phyloP scores from a whole-genome alignment of 2,329 filamentous ascomycete genomes.

The Trichoderma citrinoviride region DNA sequence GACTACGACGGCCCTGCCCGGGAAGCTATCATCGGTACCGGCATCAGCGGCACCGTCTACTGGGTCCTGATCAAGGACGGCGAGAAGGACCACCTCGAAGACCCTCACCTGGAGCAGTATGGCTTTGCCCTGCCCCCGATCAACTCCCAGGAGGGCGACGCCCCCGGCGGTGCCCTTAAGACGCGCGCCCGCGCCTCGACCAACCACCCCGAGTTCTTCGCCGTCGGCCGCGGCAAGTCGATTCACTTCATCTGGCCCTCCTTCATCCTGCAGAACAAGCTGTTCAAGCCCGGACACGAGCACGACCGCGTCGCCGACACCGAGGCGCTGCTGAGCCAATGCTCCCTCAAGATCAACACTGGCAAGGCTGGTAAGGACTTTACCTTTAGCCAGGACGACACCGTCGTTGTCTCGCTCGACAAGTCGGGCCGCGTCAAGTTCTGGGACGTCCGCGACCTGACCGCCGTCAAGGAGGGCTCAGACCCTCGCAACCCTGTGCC shows the following conservation, averaged over 20 bases:
- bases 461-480: conserved; percentile 50
- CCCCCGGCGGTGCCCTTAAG: conserved; percentile 89
- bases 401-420: conserved; percentile 89
- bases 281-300: conserved; percentile 61
- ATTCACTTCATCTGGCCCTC: conserved; percentile 83
- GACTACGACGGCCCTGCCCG: conserved; percentile 58
- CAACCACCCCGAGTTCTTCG: conserved; percentile 88
- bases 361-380: conserved; percentile 99
- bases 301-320: conserved; percentile 75
- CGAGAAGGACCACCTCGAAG: conserved; percentile 75
- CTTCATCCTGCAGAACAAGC: conserved; percentile 59
- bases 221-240: conserved; percentile 90
- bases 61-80: conserved; percentile 80
- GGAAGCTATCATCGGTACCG: conserved; percentile 87
- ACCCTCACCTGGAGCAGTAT: conserved; percentile 75
- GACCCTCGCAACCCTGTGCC: conserved; percentile 53
- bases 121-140: conserved; percentile 89
- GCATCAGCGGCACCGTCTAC: conserved; percentile 94
- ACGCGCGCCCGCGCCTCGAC: conserved; percentile 89
- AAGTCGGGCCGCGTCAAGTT: conserved; percentile 96
- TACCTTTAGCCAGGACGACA: conserved; percentile 94
- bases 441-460: conserved; percentile 90
- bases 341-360: conserved; percentile 88
- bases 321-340: conserved; percentile 81
- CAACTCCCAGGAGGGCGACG: conserved; percentile 81